A percentile compares a stretch with the other conserved stretches of the same genome.
phyloP scores from a whole-genome alignment of 208 protist genomes.

The Crithidia acanthocephali region DNA sequence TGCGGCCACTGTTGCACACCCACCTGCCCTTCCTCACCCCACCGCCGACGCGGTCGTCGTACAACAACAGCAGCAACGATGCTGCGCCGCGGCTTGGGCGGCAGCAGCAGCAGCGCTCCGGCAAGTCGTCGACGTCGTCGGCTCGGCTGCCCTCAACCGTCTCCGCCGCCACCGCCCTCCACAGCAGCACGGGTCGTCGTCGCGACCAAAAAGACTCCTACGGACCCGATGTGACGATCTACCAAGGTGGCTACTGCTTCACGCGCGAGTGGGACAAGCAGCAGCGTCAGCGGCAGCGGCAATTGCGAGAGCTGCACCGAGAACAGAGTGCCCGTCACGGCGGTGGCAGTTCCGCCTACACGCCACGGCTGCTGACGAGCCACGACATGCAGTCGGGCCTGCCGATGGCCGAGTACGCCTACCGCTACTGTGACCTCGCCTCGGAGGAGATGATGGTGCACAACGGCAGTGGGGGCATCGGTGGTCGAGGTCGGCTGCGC shows the following conservation, averaged over 20 bases:
- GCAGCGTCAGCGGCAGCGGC: conserved; percentile 24
- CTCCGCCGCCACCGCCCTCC: neutral
- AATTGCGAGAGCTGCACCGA: conserved; percentile 11
- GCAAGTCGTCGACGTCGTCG: neutral
- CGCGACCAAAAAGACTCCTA: conserved; percentile 11
- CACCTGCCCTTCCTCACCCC: neutral
- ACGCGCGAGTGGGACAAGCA: conserved; percentile 19
- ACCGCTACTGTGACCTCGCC: conserved; percentile 32
- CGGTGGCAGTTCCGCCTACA: conserved; percentile 18
- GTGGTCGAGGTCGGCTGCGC: neutral
- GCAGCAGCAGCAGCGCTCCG: no score
- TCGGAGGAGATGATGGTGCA: conserved; percentile 39
- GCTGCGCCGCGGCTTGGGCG: no score
- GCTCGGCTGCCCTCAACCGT: conserved; percentile 5
- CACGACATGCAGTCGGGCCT: conserved; percentile 17
- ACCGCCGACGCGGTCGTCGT: neutral
- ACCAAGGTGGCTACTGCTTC: conserved; percentile 23
- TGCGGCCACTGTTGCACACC: neutral
- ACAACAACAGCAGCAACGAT: no score
- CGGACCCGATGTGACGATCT: conserved; percentile 5
- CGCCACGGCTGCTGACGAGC: conserved; percentile 17
- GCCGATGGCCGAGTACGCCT: conserved; percentile 3
- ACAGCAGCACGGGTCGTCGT: neutral
- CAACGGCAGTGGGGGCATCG: neutral
- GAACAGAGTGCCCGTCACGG: conserved; percentile 22